Evolutionary conservation across 129 eudicot genomes (phyloP), one percentile per base, ranked within the genome.

Genomic region (Sambucus nigra): DNA sequence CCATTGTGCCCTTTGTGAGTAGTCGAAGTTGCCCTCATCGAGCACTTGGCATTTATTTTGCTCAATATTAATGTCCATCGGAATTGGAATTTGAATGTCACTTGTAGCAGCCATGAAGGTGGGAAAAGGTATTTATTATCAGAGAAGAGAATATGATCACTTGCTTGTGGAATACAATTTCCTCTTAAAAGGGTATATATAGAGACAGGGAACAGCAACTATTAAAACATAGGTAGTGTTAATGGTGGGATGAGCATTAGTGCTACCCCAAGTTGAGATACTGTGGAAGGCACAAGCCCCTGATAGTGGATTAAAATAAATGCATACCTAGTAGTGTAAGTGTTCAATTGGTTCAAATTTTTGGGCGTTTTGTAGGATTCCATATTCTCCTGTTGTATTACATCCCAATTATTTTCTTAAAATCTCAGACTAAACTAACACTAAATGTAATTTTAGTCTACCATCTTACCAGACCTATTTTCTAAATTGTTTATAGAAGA

Each of bases 1-100:
- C 80, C 80, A 74, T 21, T 74, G 71, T 23, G 70, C 51, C 66
- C 68, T 57, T 46, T 68, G 55, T 2, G 70, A 22, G 57, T 73
- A 73, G 60, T 73, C 79, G 41, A 60, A 29, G 16, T 25, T 14
- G 7, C 55, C 68, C 24, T 73, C 51, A 48, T 47, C 54, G 4
- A 51, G 23, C 7, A 33, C 55, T 65, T 63, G 59, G 29, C 17
- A 13, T 25, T 57, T 62, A 50, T 14, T 70, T 14, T 13, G 33
- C 15, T n/a, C 40, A 29, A 8, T 29, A 24, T 7, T 10, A 21
- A 45, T 40, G 19, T 33, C 59, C 21, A 32, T 61, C 3, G 69
- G 61, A 17, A 55, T 48, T 7, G 66, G 13, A 25, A 56, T 32
- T 31, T 63, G 59, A 15, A 56, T 25, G 2, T 41, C 27, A 47